Percentiles rank a stretch among this genome's conserved stretches.
These are phyloP conservation scores for Henckelia pumila DNA, from an alignment of 257 asterid species.

Conservation along the genomic window DNA sequence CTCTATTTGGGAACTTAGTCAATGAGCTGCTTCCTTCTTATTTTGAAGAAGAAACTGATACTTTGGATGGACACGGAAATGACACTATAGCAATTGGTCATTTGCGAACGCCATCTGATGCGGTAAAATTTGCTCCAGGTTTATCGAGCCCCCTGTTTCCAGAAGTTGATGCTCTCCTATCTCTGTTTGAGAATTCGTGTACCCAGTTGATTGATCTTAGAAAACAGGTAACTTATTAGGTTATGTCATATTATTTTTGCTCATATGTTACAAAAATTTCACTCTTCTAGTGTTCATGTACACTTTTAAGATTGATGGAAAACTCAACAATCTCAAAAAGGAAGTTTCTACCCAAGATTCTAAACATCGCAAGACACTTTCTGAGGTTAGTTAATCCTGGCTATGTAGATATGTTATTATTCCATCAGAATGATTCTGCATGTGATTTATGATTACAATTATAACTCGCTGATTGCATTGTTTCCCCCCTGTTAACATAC, in stretches of 20 bases:
- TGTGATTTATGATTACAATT: constrained; percentile 20
- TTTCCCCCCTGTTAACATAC: constrained; percentile 31
- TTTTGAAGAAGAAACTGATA: constrained; percentile 66
- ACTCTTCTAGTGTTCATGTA: constrained; percentile 29
- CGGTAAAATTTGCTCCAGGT: constrained; percentile 57
- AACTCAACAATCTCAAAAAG: constrained; percentile 69
- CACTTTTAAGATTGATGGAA: constrained; percentile 74
- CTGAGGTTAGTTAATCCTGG: constrained; percentile 54
- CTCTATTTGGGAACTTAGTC: constrained; percentile 88
- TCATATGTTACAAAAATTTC: constrained; percentile 15
- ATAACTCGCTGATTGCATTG: constrained; percentile 16
- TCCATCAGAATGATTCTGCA: constrained; percentile 1
- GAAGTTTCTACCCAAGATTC: constrained; percentile 90
- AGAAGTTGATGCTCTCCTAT: constrained; percentile 83
- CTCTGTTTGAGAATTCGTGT: constrained; percentile 83
- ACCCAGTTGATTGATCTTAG: constrained; percentile 83
- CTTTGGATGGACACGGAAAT: constrained; percentile 61
- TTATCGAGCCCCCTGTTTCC: constrained; percentile 72
- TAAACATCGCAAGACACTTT: constrained; percentile 88
- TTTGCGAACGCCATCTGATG: constrained; percentile 59
- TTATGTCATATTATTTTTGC: not conserved
- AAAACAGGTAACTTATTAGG: constrained; percentile 52
- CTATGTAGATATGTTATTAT: constrained; percentile 7
- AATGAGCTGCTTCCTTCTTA: constrained; percentile 87
- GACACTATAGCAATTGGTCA: constrained; percentile 74